Conservation (phyloP, 2,329 filamentous ascomycete species). For the Diplodia intermedia region DNA sequence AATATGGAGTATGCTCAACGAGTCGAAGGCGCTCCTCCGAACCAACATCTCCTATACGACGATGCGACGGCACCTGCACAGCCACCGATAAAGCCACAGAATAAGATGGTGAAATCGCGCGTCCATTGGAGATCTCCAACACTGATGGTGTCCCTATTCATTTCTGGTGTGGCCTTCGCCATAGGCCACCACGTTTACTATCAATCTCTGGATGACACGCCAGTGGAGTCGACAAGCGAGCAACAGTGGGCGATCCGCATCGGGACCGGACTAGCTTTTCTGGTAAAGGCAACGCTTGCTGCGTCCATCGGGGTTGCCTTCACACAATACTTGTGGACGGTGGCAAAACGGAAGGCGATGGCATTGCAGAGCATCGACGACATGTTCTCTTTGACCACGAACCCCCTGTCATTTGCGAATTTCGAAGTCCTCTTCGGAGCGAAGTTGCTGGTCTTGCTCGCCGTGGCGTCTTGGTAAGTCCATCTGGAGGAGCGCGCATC, state of each 20-base stretch:
- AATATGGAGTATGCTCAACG: too few species aligned
- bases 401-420: neutral
- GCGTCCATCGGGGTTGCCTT: neutral
- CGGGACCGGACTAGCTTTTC: slow-evolving; percentile 4
- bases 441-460: neutral
- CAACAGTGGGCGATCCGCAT: slow-evolving; percentile 14
- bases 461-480: slow-evolving; percentile 1
- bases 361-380: slow-evolving; percentile 2
- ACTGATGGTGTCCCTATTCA: slow-evolving; percentile 1
- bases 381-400: slow-evolving; percentile 12
- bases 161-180: slow-evolving; percentile 9
- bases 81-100: too few species aligned
- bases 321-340: neutral
- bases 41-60: too few species aligned
- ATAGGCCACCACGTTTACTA: slow-evolving; percentile 19
- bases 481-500: too few species aligned
- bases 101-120: neutral
- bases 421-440: neutral
- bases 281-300: neutral
- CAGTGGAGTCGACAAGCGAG: neutral
- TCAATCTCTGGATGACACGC: neutral
- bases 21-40: too few species aligned
- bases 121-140: slow-evolving; percentile 7
- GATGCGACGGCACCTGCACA: too few species aligned
- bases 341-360: slow-evolving; percentile 1